Evolutionary conservation across 1,139 yeast species (phyloP), one percentile per base, ranked within the genome.

Genomic region (Saccharomyces hybrid): DNA sequence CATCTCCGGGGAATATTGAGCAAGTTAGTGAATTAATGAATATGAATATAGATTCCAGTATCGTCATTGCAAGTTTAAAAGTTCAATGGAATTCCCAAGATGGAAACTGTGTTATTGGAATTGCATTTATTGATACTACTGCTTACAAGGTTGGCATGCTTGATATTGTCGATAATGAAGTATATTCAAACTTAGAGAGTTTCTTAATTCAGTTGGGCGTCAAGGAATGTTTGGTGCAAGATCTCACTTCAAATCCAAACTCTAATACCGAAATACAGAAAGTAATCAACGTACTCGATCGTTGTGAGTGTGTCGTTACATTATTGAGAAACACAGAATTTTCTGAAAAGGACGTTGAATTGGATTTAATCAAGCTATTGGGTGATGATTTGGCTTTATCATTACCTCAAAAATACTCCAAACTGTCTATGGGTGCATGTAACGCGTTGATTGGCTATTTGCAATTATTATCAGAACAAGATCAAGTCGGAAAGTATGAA

Each of bases 1-100:
- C 96, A 0, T 86, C 97, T 0, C 97, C 98, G 0, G 99, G 99
- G 4, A 91, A 93, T 68, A 75, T 90, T 52, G 88, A 85, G 55
- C 88, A 83, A 51, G 82, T 93, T 50, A 97, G 88, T 59, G 89
- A 85, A 38, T 73, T 88, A 70, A 76, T 88, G 60, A 71, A 80
- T 61, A 75, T 80, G 48, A 28, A 28, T 30, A 63, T 78, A 30
- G 80, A 78, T 48, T 73, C 80, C 27, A 75, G 82, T 13, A 88
- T 96, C 0, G 82, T 89, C 23, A 82, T 91, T 55, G 88, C 91
- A 2, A 84, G 93, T 4, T 71, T 91, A 51, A 88, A 86, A 63
- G 70, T 84, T 49, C 72, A 75, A 9, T 71, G 73, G 50, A 74
- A 73, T 47, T 62, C 76, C 0, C 75, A 78, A 41, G 69, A 63